These are phyloP conservation scores for Lactifluus piperatus DNA, from an alignment of 768 basidiomycete species.

Conservation along the genomic window DNA sequence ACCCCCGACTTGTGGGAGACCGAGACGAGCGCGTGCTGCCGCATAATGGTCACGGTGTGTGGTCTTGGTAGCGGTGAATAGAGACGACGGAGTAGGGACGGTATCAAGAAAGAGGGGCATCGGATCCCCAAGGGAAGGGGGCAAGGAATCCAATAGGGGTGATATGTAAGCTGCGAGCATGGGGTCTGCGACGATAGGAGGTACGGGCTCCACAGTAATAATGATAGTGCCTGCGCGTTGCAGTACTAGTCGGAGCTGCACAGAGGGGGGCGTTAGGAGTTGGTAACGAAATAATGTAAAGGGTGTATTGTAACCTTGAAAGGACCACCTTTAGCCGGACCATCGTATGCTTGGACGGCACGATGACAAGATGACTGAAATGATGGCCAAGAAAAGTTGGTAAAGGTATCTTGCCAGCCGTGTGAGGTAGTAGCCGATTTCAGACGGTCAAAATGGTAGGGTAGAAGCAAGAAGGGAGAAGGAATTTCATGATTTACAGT, in stretches of 20 bases:
- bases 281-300: neutral
- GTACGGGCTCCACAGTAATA: conserved; percentile 6
- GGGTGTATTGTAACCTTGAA: conserved; percentile 12
- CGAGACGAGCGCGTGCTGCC: conserved; percentile 49
- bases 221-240: neutral
- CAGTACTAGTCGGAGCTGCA: conserved; percentile 43
- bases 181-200: conserved; percentile 25
- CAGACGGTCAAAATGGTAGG: conserved; percentile 54
- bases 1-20: conserved; percentile 24
- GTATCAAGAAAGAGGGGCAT: conserved; percentile 49
- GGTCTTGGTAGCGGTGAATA: conserved; percentile 65
- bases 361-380: conserved; percentile 40
- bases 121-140: conserved; percentile 25
- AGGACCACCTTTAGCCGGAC: conserved; percentile 2
- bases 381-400: conserved; percentile 30
- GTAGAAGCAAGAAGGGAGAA: conserved; percentile 54
- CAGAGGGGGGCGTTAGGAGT: neutral
- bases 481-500: conserved; percentile 38
- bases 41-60: conserved; percentile 53
- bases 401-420: conserved; percentile 36
- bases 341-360: conserved; percentile 28
- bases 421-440: conserved; percentile 40
- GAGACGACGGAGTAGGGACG: conserved; percentile 41
- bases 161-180: conserved; percentile 22
- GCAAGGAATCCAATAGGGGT: conserved; percentile 29